Conservation (phyloP, 2,329 filamentous ascomycete genomes). For the Venturiaceae sp. region DNA sequence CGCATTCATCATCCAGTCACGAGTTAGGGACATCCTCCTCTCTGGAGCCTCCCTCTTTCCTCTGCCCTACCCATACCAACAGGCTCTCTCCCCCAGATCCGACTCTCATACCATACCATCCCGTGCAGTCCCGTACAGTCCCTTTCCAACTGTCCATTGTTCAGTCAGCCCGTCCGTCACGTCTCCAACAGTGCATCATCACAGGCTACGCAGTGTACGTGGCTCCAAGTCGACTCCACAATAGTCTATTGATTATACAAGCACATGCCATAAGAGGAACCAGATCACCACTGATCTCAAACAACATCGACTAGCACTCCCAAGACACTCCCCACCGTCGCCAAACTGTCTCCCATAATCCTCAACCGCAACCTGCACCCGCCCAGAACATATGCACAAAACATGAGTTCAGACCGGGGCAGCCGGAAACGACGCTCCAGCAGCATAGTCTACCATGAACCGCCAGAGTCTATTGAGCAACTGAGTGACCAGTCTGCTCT, state of each 20-base stretch:
- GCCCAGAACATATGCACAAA: conserved; percentile 12
- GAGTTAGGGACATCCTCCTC: too few species aligned
- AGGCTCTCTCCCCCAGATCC: too few species aligned
- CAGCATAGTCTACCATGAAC: conserved; percentile 97
- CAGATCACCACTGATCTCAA: neutral
- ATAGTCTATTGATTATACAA: neutral
- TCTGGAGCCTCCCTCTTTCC: too few species aligned
- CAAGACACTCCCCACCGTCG: conserved; percentile 43
- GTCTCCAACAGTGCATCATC: neutral
- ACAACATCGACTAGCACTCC: neutral
- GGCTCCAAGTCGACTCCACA: neutral
- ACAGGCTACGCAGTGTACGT: neutral
- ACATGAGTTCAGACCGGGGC: conserved; percentile 5
- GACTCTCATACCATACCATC: neutral
- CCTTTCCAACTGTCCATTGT: neutral
- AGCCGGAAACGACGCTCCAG: conserved; percentile 88
- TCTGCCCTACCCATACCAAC: too few species aligned
- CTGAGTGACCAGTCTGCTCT: conserved; percentile 92
- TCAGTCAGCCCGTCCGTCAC: neutral
- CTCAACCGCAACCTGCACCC: conserved; percentile 61
- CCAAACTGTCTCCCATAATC: conserved; percentile 92
- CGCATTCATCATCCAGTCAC: too few species aligned
- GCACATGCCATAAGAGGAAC: neutral
- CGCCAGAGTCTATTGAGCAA: conserved; percentile 91
- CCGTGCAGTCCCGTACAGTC: neutral